Evolutionary conservation across 352 stramenopile species (phyloP).

Genomic region (Phytophthora hibernalis): DNA sequence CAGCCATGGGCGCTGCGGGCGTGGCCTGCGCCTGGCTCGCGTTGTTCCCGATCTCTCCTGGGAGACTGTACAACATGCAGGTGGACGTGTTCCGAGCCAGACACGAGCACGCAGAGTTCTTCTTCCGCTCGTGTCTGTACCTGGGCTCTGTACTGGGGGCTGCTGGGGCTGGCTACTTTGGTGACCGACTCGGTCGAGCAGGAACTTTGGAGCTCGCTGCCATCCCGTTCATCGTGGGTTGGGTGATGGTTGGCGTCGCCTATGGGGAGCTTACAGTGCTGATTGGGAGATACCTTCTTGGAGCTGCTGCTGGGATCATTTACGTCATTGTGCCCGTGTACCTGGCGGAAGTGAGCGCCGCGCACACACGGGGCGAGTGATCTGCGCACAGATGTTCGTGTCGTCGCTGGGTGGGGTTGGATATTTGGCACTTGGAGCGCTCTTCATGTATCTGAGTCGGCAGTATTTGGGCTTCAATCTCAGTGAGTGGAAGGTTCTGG

Average conservation of each 20-base stretch:
- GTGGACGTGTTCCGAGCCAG: slow-evolving; percentile 82
- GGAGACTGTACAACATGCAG: slow-evolving; percentile 85
- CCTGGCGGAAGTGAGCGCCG: slow-evolving; percentile 74
- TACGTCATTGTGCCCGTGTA: slow-evolving; percentile 73
- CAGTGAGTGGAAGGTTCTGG: slow-evolving; percentile 82
- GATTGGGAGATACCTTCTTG: slow-evolving; percentile 70
- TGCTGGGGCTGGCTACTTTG: slow-evolving; percentile 59
- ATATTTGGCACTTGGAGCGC: slow-evolving; percentile 63
- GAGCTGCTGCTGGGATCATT: slow-evolving; percentile 61
- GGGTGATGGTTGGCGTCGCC: slow-evolving; percentile 68
- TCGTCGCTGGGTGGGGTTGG: slow-evolving; percentile 45
- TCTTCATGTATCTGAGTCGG: slow-evolving; percentile 72
- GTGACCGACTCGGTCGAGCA: slow-evolving; percentile 68
- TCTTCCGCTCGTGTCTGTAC: slow-evolving; percentile 69
- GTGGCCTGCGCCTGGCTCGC: slow-evolving; percentile 62
- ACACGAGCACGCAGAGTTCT: slow-evolving; percentile 76
- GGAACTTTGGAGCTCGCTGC: slow-evolving; percentile 77
- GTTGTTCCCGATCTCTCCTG: slow-evolving; percentile 77
- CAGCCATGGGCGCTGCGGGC: slow-evolving; percentile 51
- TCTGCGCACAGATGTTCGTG: slow-evolving; percentile 52
- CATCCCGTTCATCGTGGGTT: slow-evolving; percentile 78
- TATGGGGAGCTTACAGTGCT: slow-evolving; percentile 76
- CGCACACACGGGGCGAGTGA: slow-evolving; percentile 61
- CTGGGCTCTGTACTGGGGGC: slow-evolving; percentile 73
- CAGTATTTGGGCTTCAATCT: slow-evolving; percentile 81